Evolutionary conservation across 73 alveolate genomes (phyloP).

Genomic region (Paramecium caudatum): DNA sequence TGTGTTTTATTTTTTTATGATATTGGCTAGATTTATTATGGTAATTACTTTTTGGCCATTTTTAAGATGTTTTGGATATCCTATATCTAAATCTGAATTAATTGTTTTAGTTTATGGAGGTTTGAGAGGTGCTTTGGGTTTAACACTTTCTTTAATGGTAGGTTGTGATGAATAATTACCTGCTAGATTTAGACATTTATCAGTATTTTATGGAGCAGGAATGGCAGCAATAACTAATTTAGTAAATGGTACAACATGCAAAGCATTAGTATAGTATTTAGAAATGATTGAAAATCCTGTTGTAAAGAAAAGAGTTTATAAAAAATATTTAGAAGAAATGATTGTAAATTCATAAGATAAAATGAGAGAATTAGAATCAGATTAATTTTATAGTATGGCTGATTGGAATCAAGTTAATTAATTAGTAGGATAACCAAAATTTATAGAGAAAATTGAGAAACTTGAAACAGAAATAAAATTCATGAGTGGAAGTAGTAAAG

Average conservation of each 20-base stretch:
- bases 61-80: slow-evolving; percentile 75
- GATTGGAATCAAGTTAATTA: slow-evolving; percentile 80
- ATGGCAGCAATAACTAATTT: slow-evolving; percentile 80
- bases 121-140: slow-evolving; percentile 82
- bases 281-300: slow-evolving; percentile 73
- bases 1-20: slow-evolving; percentile 78
- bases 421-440: slow-evolving; percentile 65
- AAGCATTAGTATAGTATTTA: slow-evolving; percentile 63
- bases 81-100: slow-evolving; percentile 62
- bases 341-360: slow-evolving; percentile 66
- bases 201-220: slow-evolving; percentile 82
- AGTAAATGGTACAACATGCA: slow-evolving; percentile 80
- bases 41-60: slow-evolving; percentile 71
- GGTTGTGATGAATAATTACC: slow-evolving; percentile 71
- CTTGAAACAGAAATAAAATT: slow-evolving; percentile 22
- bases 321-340: slow-evolving; percentile 53
- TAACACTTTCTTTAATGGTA: slow-evolving; percentile 80
- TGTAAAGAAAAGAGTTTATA: slow-evolving; percentile 65
- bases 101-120: slow-evolving; percentile 79
- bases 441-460: slow-evolving; percentile 48
- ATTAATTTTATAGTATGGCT: slow-evolving; percentile 70
- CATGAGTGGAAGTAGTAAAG: neutral
- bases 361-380: slow-evolving; percentile 75
- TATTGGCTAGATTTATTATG: slow-evolving; percentile 71
- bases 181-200: slow-evolving; percentile 70